Evolutionary conservation across 345 rosid genomes (phyloP).

Genomic region (Moringa oleifera): DNA sequence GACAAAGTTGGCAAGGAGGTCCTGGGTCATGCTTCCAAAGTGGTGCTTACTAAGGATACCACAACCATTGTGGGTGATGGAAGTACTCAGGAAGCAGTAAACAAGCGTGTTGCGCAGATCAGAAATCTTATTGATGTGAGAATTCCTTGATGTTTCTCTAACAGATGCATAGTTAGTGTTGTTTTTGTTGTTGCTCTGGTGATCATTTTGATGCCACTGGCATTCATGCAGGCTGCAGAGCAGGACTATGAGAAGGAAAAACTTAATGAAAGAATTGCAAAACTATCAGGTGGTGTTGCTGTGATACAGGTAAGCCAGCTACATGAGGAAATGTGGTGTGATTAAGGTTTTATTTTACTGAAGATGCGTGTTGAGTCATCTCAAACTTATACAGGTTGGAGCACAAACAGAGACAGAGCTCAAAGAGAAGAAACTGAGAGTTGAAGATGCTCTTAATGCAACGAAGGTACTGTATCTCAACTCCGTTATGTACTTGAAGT

Average conservation of each 20-base stretch:
- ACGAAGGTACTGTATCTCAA: constrained; percentile 52
- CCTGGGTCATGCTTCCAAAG: constrained; percentile 83
- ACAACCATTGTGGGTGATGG: constrained; percentile 97
- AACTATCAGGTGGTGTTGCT: constrained; percentile 87
- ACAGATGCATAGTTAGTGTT: neutral
- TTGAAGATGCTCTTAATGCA: constrained; percentile 98
- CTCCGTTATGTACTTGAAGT: neutral
- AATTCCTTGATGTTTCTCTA: neutral
- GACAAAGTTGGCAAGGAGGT: constrained; percentile 95
- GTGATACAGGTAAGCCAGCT: constrained; percentile 53
- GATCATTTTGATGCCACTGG: neutral
- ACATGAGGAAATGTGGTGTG: constrained; percentile 1
- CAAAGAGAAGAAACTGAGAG: constrained; percentile 94
- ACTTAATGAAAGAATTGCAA: constrained; percentile 91
- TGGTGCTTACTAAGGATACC: constrained; percentile 89
- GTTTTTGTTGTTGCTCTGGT: too few species aligned
- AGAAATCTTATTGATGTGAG: constrained; percentile 81
- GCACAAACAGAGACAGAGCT: constrained; percentile 92
- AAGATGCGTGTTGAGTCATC: constrained; percentile 1
- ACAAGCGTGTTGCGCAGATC: constrained; percentile 86
- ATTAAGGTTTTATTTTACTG: neutral
- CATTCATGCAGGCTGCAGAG: constrained; percentile 59
- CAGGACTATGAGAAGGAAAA: constrained; percentile 96
- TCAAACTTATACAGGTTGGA: constrained; percentile 48
- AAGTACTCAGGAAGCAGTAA: constrained; percentile 91